Evolutionary conservation across 176 grass and related monocot genomes (phyloP).

Genomic region (Puya raimondii): DNA sequence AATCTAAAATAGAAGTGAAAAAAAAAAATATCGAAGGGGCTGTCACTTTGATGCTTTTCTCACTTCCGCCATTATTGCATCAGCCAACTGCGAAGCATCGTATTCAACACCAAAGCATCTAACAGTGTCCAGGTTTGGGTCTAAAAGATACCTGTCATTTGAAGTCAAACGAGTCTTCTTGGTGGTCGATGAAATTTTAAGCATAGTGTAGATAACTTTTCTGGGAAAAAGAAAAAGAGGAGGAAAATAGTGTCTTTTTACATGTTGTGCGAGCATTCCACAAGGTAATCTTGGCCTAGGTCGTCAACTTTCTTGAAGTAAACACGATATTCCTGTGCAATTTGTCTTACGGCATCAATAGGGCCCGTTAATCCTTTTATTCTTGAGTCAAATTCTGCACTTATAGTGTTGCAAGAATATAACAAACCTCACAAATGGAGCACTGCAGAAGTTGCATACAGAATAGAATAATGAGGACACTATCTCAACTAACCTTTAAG

Average conservation of each 20-base stretch:
- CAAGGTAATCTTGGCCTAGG: conserved; percentile 81
- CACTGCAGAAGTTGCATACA: not conserved
- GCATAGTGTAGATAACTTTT: not conserved
- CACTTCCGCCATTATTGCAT: conserved; percentile 55
- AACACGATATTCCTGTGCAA: conserved; percentile 86
- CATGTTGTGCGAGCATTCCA: conserved; percentile 85
- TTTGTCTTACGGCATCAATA: conserved; percentile 64
- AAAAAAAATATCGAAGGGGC: not conserved
- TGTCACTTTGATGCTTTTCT: conserved; percentile 41
- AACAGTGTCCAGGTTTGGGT: conserved; percentile 80
- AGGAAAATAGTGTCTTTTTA: conserved; percentile 16
- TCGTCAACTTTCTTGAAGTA: conserved; percentile 87
- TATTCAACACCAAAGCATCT: conserved; percentile 81
- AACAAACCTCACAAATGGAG: not conserved
- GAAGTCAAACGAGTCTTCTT: conserved; percentile 16
- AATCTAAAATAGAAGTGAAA: not conserved
- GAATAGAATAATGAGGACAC: not conserved
- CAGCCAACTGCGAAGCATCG: conserved; percentile 58
- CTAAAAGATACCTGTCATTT: conserved; percentile 74
- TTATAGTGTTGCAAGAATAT: conserved; percentile 12
- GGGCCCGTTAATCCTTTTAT: conserved; percentile 78
- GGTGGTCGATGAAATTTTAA: conserved; percentile 8
- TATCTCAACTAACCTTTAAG: conserved; percentile 55
- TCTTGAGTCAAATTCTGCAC: conserved; percentile 79
- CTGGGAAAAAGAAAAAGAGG: not conserved